Percentiles rank a stretch among this genome's conserved stretches.
phyloP scores from a whole-genome alignment of 768 basidiomycete genomes.

The Lactarius quietus region DNA sequence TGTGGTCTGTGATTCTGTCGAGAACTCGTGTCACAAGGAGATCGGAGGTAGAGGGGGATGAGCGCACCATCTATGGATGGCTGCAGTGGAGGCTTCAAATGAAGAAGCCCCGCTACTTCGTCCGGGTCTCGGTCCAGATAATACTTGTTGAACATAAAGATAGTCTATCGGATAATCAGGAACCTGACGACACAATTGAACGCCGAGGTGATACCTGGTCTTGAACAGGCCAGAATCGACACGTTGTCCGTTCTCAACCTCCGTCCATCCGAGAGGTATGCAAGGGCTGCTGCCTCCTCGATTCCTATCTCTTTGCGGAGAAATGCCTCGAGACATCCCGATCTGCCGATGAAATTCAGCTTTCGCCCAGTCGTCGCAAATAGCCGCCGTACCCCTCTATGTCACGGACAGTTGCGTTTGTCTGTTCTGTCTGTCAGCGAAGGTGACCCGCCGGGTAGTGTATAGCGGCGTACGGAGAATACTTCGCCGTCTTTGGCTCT shows the following conservation, averaged over 20 bases:
- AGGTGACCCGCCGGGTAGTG: no score
- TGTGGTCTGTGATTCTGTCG: conserved; percentile 51
- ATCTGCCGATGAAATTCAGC: conserved; percentile 38
- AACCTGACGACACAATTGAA: no score
- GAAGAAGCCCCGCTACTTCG: conserved; percentile 57
- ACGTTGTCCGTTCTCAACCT: conserved; percentile 66
- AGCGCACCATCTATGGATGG: conserved; percentile 64
- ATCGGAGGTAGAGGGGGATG: neutral
- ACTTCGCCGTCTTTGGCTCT: no score
- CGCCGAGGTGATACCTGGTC: conserved; percentile 64
- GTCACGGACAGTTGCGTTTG: conserved; percentile 67
- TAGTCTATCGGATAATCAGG: conserved; percentile 41
- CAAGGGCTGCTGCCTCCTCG: conserved; percentile 62
- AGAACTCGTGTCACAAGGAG: neutral
- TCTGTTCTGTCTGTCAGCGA: no score
- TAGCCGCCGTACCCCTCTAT: conserved; percentile 63
- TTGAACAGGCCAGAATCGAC: conserved; percentile 67
- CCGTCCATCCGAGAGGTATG: conserved; percentile 76
- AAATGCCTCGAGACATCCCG: conserved; percentile 62
- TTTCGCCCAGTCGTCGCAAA: neutral
- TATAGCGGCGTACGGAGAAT: no score
- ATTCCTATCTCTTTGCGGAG: conserved; percentile 68
- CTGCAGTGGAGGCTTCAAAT: conserved; percentile 55
- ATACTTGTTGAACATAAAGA: conserved; percentile 81
- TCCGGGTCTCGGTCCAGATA: conserved; percentile 68